Evolutionary conservation across 192 early-diverging fungal genomes (phyloP).

Genomic region (Coemansia aciculifera): DNA sequence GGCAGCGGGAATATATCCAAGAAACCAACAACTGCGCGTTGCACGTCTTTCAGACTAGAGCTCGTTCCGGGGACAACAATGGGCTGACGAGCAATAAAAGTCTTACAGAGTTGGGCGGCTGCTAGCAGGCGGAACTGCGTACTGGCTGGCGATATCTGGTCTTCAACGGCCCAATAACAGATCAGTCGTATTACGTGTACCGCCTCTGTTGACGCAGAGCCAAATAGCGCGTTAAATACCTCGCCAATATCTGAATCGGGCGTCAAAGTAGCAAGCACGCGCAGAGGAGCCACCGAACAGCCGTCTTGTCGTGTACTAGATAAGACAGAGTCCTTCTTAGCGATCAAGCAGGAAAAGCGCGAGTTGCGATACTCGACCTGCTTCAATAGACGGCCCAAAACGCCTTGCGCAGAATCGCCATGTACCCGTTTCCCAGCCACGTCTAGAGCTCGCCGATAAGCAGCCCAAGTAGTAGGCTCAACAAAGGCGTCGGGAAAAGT

Average conservation of each 20-base stretch:
- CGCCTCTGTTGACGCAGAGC: not conserved
- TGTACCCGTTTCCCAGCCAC: not conserved
- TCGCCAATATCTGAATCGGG: conserved; percentile 11
- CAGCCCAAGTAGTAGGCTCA: conserved; percentile 46
- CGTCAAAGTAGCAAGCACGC: conserved; percentile 10
- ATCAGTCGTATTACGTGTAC: conserved; percentile 24
- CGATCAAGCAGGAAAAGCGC: conserved; percentile 15
- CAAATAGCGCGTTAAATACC: conserved; percentile 15
- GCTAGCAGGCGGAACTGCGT: conserved; percentile 23
- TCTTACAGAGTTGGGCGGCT: conserved; percentile 19
- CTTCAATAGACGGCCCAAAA: not conserved
- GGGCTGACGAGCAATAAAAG: conserved; percentile 5
- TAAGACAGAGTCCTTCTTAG: not conserved
- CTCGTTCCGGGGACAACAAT: not conserved
- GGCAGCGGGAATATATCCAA: conserved; percentile 33
- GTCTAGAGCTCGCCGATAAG: conserved; percentile 17
- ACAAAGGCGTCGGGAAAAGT: conserved; percentile 50
- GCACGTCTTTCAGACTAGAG: conserved; percentile 11
- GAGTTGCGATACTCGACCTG: conserved; percentile 32
- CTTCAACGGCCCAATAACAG: conserved; percentile 44
- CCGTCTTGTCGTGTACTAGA: not conserved
- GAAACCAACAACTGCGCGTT: conserved; percentile 29
- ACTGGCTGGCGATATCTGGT: not conserved
- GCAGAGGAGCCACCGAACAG: conserved; percentile 11
- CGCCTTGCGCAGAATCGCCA: not conserved